phyloP scores from a whole-genome alignment of 805 yeast genomes.

The Wickerhamomyces sydowiorum region DNA sequence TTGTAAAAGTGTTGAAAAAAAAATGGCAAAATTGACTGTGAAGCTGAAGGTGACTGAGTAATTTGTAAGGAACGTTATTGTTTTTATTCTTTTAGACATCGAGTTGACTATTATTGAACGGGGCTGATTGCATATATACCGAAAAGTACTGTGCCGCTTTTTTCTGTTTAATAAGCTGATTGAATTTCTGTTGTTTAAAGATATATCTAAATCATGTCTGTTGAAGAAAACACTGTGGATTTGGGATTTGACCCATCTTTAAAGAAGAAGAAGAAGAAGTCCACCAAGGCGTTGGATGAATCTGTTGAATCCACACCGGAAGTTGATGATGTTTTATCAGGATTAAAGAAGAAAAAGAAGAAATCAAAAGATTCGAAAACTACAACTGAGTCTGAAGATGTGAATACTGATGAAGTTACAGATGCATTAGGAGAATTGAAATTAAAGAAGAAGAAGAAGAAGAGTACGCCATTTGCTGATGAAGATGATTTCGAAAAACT shows the following conservation, averaged over 20 bases:
- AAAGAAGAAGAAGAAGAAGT: conserved; percentile 75
- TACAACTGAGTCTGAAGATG: conserved; percentile 29
- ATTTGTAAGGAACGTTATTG: no score
- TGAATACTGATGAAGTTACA: conserved; percentile 37
- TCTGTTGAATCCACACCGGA: conserved; percentile 36
- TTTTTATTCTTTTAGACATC: no score
- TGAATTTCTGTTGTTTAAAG: neutral
- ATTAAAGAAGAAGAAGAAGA: conserved; percentile 81
- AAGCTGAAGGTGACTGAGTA: no score
- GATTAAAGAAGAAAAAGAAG: conserved; percentile 84
- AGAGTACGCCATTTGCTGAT: conserved; percentile 46
- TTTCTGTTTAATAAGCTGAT: conserved; percentile 1
- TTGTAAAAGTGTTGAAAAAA: neutral
- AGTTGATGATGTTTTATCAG: conserved; percentile 65
- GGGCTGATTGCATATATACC: no score
- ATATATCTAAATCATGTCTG: conserved; percentile 6
- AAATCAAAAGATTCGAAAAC: conserved; percentile 41
- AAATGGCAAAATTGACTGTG: no score
- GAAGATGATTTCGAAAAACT: conserved; percentile 84
- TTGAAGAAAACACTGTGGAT: conserved; percentile 14
- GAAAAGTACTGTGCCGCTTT: no score
- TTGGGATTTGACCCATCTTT: conserved; percentile 64
- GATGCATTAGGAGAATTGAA: conserved; percentile 67
- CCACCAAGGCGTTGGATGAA: conserved; percentile 37
- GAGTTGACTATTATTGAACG: no score